These are phyloP conservation scores for Citrus glauca DNA, from an alignment of 345 rosid species.

Conservation along the genomic window DNA sequence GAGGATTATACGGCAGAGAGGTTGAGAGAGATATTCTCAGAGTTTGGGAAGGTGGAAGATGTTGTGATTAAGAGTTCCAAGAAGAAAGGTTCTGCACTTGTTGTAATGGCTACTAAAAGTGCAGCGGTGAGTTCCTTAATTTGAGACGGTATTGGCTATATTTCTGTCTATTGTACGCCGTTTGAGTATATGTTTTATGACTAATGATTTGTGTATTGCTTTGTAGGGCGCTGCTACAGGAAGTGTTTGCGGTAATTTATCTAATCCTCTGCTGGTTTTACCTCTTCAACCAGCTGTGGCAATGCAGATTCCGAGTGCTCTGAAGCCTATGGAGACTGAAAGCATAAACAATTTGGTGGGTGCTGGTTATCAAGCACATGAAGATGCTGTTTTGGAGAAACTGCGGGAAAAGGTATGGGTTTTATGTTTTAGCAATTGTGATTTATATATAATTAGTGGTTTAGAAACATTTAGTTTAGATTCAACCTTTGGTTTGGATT, in stretches of 20 bases:
- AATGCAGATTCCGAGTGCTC: conserved; percentile 31
- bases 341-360: conserved; percentile 57
- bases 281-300: conserved; percentile 56
- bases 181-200: background rate
- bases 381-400: conserved; percentile 64
- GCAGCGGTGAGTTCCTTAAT: conserved; percentile 55
- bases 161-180: background rate
- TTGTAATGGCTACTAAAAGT: conserved; percentile 74
- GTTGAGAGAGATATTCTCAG: conserved; percentile 59
- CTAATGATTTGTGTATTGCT: conserved; percentile 5
- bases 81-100: conserved; percentile 73
- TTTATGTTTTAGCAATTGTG: background rate
- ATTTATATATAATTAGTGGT: background rate
- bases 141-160: background rate
- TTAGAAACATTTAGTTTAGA: background rate
- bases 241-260: conserved; percentile 53
- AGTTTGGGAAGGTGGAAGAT: conserved; percentile 82
- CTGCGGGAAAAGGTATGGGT: conserved; percentile 54
- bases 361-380: conserved; percentile 66
- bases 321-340: conserved; percentile 42
- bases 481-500: background rate
- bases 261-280: conserved; percentile 71
- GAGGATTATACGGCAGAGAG: conserved; percentile 59
- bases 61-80: conserved; percentile 65
- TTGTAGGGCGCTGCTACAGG: conserved; percentile 69